Conservation (phyloP, 305 asterid genomes). For the Fraxinus dipetala region DNA sequence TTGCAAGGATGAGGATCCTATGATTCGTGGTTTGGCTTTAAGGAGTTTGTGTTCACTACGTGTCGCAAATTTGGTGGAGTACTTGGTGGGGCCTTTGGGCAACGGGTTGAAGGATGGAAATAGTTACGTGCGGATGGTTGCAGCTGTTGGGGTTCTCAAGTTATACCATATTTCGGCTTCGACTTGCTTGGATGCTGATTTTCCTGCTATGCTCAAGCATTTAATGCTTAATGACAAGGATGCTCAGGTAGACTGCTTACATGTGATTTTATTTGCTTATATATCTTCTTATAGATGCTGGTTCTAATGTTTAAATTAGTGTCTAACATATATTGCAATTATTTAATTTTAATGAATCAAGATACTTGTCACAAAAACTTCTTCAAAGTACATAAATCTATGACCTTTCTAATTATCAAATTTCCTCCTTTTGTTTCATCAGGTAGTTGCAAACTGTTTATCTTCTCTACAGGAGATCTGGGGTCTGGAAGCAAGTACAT, state of each 20-base stretch:
- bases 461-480: conserved; percentile 91
- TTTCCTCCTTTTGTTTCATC: conserved; percentile 16
- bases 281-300: conserved; percentile 5
- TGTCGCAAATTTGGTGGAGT: conserved; percentile 93
- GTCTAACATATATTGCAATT: neutral
- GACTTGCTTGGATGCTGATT: conserved; percentile 92
- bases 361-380: neutral
- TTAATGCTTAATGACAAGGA: conserved; percentile 92
- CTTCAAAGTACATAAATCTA: neutral
- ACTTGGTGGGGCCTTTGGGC: conserved; percentile 89
- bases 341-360: neutral
- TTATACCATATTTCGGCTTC: conserved; percentile 80
- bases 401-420: conserved; percentile 13
- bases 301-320: conserved; percentile 11
- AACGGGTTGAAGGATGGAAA: conserved; percentile 90
- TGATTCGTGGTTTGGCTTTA: conserved; percentile 97
- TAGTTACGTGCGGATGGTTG: conserved; percentile 87
- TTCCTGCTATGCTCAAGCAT: conserved; percentile 77
- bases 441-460: conserved; percentile 97
- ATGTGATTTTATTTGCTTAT: conserved; percentile 18
- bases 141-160: conserved; percentile 86
- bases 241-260: conserved; percentile 62
- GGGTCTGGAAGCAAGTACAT: conserved; percentile 86
- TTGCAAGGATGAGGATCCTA: conserved; percentile 99
- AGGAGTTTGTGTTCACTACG: conserved; percentile 97